Conservation (phyloP, 2,329 filamentous ascomycete species). For the Chaetothyriales sp. region DNA sequence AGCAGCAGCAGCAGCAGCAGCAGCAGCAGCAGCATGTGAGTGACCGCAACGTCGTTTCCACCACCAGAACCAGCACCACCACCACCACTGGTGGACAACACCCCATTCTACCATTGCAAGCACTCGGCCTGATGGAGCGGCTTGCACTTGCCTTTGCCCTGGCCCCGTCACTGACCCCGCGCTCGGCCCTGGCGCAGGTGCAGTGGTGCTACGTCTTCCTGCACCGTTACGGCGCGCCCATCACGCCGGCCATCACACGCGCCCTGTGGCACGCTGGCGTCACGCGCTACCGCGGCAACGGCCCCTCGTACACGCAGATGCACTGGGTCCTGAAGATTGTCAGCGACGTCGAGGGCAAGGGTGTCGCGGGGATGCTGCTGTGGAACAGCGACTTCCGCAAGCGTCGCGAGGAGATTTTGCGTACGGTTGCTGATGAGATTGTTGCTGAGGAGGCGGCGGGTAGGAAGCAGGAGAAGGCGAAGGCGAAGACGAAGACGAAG, state of each 20-base stretch:
- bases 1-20: slow-evolving; percentile 3
- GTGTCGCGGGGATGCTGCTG: slow-evolving; percentile 21
- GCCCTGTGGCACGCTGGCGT: slow-evolving; percentile 38
- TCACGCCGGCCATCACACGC: slow-evolving; percentile 30
- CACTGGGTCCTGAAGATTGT: slow-evolving; percentile 33
- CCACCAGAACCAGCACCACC: no score
- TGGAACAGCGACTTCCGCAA: slow-evolving; percentile 7
- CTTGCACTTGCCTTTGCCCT: slow-evolving; percentile 11
- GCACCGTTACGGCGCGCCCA: slow-evolving; percentile 26
- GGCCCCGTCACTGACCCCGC: slow-evolving; percentile 15
- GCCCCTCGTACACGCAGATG: slow-evolving; percentile 22
- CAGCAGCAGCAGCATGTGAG: slow-evolving; percentile 1
- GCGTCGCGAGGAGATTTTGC: slow-evolving; percentile 1
- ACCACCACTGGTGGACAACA: no score
- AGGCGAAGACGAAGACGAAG: no score
- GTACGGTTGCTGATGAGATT: not conserved
- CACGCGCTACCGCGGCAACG: slow-evolving; percentile 27
- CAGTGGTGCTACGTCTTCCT: slow-evolving; percentile 34
- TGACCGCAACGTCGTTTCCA: not conserved
- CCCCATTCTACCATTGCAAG: slow-evolving; percentile 1
- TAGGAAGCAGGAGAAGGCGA: not conserved
- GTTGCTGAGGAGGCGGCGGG: not conserved
- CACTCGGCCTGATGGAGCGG: slow-evolving; percentile 7
- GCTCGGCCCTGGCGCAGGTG: slow-evolving; percentile 31
- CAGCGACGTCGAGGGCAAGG: slow-evolving; percentile 27